A percentile compares a stretch with the other conserved stretches of the same genome.
Evolutionary conservation across 2,329 filamentous ascomycete genomes (phyloP).

Genomic region (Cercospora sp.): DNA sequence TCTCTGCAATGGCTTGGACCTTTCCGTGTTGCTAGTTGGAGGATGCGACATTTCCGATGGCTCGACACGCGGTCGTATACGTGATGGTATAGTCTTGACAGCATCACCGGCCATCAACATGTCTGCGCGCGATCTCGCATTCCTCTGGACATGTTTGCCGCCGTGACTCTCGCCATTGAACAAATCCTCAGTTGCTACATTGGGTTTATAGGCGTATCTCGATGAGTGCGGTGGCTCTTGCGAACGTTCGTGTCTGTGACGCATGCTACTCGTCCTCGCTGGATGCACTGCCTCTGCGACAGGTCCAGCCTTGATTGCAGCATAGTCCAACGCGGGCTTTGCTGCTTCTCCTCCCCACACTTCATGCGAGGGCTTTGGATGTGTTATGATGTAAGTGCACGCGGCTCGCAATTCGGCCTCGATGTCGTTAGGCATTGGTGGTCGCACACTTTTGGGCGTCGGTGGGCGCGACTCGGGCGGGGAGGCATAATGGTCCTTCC

Average conservation of each 20-base stretch:
- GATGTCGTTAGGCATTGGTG: constrained; percentile 44
- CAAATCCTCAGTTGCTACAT: constrained; percentile 27
- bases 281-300: constrained; percentile 15
- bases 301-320: constrained; percentile 32
- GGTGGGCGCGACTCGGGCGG: constrained; percentile 41
- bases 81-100: constrained; percentile 15
- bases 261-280: constrained; percentile 21
- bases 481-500: constrained; percentile 34
- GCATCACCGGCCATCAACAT: constrained; percentile 31
- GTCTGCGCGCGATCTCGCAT: constrained; percentile 33
- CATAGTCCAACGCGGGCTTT: constrained; percentile 40
- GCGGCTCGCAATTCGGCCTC: constrained; percentile 50
- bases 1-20: constrained; percentile 30
- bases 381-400: constrained; percentile 47
- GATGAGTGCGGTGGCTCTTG: constrained; percentile 15
- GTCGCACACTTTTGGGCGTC: constrained; percentile 47
- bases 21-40: constrained; percentile 38
- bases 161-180: constrained; percentile 22
- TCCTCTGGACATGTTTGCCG: constrained; percentile 16
- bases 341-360: constrained; percentile 37
- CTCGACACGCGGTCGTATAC: constrained; percentile 24
- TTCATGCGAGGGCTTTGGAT: constrained; percentile 41
- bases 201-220: constrained; percentile 22
- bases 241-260: constrained; percentile 15
- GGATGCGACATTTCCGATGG: constrained; percentile 26